Percentiles rank a stretch among this genome's conserved stretches.
These are phyloP conservation scores for Musa acuminata DNA, from an alignment of 176 grass and related monocot genomes.

Conservation along the genomic window DNA sequence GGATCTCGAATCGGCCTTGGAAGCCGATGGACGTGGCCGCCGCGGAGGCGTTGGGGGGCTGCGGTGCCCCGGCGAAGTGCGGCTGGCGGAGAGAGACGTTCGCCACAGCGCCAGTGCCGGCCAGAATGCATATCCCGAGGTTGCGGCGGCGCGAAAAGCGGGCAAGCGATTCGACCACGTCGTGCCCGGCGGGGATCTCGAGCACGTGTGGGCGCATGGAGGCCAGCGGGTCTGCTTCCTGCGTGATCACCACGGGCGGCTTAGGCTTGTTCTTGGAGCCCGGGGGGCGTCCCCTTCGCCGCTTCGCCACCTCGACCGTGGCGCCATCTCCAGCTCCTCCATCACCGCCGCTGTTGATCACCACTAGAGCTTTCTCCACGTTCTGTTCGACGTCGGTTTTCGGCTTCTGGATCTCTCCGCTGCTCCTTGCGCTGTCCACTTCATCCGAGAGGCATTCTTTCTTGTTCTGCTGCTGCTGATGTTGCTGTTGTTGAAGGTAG, in stretches of 20 bases:
- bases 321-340: constrained; percentile 36
- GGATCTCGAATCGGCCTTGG: constrained; percentile 74
- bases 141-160: constrained; percentile 36
- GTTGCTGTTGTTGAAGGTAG: neutral
- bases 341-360: neutral
- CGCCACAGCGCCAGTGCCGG: neutral
- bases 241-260: no score
- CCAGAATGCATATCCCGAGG: constrained; percentile 3
- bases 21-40: constrained; percentile 31
- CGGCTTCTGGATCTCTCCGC: neutral
- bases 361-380: constrained; percentile 15
- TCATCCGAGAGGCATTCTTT: constrained; percentile 60
- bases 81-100: constrained; percentile 1
- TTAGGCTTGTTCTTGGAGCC: no score
- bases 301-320: constrained; percentile 62
- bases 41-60: neutral
- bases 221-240: no score
- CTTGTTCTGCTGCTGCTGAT: constrained; percentile 35
- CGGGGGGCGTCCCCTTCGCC: constrained; percentile 65
- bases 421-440: constrained; percentile 38
- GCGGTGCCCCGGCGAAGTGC: neutral
- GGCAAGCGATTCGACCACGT: constrained; percentile 56
- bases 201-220: no score
- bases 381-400: neutral
- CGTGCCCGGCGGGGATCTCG: no score